Conservation (phyloP, 2,329 filamentous ascomycete species). For the Talaromyces sp. region DNA sequence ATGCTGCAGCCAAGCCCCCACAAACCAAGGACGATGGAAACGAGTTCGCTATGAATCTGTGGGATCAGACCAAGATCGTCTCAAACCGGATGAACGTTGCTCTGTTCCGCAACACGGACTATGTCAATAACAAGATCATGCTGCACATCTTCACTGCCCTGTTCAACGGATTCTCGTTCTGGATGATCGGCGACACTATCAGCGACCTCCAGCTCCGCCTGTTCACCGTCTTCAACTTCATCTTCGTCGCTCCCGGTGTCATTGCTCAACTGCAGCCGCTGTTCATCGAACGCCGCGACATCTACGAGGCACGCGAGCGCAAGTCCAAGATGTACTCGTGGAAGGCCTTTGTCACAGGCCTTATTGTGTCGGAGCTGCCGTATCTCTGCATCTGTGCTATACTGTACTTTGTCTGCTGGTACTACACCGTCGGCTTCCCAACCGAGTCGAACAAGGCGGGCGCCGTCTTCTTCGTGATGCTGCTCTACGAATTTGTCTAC, state of each 20-base stretch:
- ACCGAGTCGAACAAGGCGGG: slow-evolving; percentile 43
- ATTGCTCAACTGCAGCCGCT: slow-evolving; percentile 56
- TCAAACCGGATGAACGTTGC: slow-evolving; percentile 62
- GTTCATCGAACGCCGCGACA: slow-evolving; percentile 62
- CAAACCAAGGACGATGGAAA: slow-evolving; percentile 38
- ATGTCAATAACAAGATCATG: slow-evolving; percentile 60
- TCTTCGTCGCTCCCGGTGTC: slow-evolving; percentile 47
- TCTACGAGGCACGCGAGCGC: slow-evolving; percentile 63
- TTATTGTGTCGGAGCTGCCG: slow-evolving; percentile 64
- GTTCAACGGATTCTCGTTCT: slow-evolving; percentile 58
- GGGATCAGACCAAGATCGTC: slow-evolving; percentile 59
- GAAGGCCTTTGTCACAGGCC: slow-evolving; percentile 63
- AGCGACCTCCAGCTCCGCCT: slow-evolving; percentile 66
- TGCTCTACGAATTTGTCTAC: slow-evolving; percentile 69
- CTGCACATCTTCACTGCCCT: slow-evolving; percentile 48
- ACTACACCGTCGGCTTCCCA: slow-evolving; percentile 64
- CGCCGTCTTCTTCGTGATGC: slow-evolving; percentile 62
- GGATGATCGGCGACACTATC: slow-evolving; percentile 58
- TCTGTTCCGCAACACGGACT: slow-evolving; percentile 63
- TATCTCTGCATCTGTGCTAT: slow-evolving; percentile 56
- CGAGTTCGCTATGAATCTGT: slow-evolving; percentile 63
- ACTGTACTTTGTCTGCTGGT: slow-evolving; percentile 67
- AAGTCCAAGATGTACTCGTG: slow-evolving; percentile 68
- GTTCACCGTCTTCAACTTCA: slow-evolving; percentile 63
- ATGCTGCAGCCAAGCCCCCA: slow-evolving; percentile 37